A percentile compares a stretch with the other conserved stretches of the same genome.
These are phyloP conservation scores for Petunia secreta DNA, from an alignment of 257 asterid genomes.

Conservation along the genomic window DNA sequence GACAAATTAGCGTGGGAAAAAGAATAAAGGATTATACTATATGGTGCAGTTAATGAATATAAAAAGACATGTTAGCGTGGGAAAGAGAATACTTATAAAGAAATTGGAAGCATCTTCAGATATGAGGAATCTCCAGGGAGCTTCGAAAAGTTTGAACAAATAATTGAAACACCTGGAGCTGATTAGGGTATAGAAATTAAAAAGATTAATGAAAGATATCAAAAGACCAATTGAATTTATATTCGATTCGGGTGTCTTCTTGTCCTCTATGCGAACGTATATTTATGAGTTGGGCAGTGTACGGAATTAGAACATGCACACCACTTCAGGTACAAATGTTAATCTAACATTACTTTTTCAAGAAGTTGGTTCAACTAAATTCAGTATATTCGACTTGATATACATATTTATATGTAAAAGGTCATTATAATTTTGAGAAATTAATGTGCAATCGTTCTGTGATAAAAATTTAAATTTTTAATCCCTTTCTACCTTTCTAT, in stretches of 20 bases:
- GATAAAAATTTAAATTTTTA: no score
- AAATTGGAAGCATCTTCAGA: conserved; percentile 22
- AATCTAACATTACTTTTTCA: background rate
- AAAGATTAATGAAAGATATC: background rate
- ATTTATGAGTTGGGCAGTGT: background rate
- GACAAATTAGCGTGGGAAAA: conserved; percentile 11
- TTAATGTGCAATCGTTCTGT: no score
- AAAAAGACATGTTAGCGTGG: background rate
- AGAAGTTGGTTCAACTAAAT: no score
- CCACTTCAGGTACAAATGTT: background rate
- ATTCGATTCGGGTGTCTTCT: background rate
- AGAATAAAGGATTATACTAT: background rate
- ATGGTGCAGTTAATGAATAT: background rate
- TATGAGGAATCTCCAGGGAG: conserved; percentile 25
- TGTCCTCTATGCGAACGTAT: background rate
- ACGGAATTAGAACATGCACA: conserved; percentile 10
- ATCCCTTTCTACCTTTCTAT: no score
- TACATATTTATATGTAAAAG: no score
- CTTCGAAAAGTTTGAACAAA: background rate
- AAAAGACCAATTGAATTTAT: conserved; percentile 18
- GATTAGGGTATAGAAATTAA: conserved; percentile 18
- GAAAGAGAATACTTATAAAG: conserved; percentile 2
- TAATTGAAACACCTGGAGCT: conserved; percentile 12
- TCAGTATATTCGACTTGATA: no score
- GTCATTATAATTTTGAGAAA: no score